Percentiles rank a stretch among this genome's conserved stretches.
Conservation (phyloP, 805 yeast species). For the Lipomyces anomalus region DNA sequence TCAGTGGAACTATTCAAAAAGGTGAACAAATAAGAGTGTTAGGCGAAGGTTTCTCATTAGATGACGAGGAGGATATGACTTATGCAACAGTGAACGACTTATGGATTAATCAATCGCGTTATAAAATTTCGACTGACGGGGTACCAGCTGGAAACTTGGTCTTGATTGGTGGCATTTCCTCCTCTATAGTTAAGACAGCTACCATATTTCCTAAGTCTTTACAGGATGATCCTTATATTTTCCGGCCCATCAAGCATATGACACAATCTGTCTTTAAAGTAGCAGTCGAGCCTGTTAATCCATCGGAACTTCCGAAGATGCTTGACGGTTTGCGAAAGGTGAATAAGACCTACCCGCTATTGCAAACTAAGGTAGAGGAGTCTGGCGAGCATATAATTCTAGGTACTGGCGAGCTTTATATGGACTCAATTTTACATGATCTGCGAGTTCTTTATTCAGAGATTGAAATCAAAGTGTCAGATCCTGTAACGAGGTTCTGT, state of each 20-base stretch:
- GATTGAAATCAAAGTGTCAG: conserved; percentile 73
- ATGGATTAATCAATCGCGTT: conserved; percentile 63
- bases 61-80: conserved; percentile 50
- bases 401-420: conserved; percentile 81
- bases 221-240: conserved; percentile 32
- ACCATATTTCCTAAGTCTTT: conserved; percentile 41
- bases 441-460: conserved; percentile 57
- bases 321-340: conserved; percentile 62
- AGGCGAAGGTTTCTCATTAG: conserved; percentile 46
- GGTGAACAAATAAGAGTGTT: conserved; percentile 49
- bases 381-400: conserved; percentile 78
- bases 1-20: conserved; percentile 51
- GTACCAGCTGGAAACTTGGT: conserved; percentile 66
- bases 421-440: conserved; percentile 80
- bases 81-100: conserved; percentile 32
- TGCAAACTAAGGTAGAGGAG: conserved; percentile 69
- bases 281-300: conserved; percentile 74
- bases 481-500: conserved; percentile 70
- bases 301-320: conserved; percentile 70
- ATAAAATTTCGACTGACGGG: conserved; percentile 48
- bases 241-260: conserved; percentile 42
- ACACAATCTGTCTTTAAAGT: conserved; percentile 64
- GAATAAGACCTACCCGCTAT: conserved; percentile 58
- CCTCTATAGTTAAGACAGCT: conserved; percentile 53
- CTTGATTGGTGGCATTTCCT: conserved; percentile 58